Percentiles rank a stretch among this genome's conserved stretches.
These are phyloP conservation scores for Melampsora allii-populina DNA, from an alignment of 1,284 basidiomycete species.

Conservation along the genomic window DNA sequence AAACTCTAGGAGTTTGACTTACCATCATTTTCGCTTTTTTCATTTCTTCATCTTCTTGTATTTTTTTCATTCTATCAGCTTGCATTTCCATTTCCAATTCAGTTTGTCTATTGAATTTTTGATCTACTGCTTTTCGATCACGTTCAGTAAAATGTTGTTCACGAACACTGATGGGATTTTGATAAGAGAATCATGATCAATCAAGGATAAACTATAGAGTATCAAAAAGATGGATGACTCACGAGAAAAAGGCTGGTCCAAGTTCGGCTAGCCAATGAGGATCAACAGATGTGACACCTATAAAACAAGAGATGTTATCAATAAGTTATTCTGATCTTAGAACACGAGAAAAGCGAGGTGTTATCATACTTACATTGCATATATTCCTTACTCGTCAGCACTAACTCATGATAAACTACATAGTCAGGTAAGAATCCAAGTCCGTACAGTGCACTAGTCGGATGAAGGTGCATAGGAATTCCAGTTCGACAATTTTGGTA, in stretches of 20 bases:
- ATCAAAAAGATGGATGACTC: slow-evolving; percentile 63
- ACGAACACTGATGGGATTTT: slow-evolving; percentile 41
- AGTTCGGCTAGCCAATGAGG: slow-evolving; percentile 76
- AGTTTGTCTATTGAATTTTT: slow-evolving; percentile 81
- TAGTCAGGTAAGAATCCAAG: slow-evolving; percentile 70
- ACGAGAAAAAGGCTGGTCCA: slow-evolving; percentile 45
- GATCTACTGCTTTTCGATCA: slow-evolving; percentile 66
- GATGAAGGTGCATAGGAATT: slow-evolving; percentile 83
- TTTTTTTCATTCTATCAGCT: slow-evolving; percentile 42
- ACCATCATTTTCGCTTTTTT: slow-evolving; percentile 41
- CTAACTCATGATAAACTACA: slow-evolving; percentile 26
- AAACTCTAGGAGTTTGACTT: slow-evolving; percentile 33
- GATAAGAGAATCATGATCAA: slow-evolving; percentile 36
- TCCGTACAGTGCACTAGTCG: slow-evolving; percentile 93
- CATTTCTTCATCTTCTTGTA: slow-evolving; percentile 45
- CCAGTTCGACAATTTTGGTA: slow-evolving; percentile 98
- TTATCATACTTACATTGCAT: slow-evolving; percentile 62
- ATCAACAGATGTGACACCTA: slow-evolving; percentile 96
- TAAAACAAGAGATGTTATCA: slow-evolving; percentile 48
- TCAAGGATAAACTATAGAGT: slow-evolving; percentile 76
- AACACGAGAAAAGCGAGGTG: slow-evolving; percentile 11
- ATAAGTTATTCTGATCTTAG: neutral
- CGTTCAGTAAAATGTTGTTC: slow-evolving; percentile 76
- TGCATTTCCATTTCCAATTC: slow-evolving; percentile 65
- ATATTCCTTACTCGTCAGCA: slow-evolving; percentile 40